Base-by-base conservation (phyloP, 306 rosid species). In the Geum urbanum region DNA sequence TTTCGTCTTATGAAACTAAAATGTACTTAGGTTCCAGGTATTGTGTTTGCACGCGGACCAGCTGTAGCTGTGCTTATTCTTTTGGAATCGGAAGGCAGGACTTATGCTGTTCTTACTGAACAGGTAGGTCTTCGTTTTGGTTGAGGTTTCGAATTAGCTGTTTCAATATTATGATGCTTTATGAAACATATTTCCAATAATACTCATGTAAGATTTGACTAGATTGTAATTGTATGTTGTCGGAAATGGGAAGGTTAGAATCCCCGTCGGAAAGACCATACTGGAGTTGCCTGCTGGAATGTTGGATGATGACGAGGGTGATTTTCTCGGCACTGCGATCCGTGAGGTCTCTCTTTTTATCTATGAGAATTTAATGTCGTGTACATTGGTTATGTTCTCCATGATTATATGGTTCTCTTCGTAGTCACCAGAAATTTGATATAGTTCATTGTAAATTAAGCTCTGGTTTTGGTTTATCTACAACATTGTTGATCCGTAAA, bases 221-320 rank as follows among this genome's bases (percentile, higher is more conserved):
- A 9, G 43, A 18, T 67, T 45, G 14, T 60, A n/a, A 55, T 32
- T 50, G 44, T 45, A 44, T 54, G 64, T 37, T 11, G 35, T 75
- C 49, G 67, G 40, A 68, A 61, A 22, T 39, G 10, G 60, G 48
- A 77, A 92, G 98, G 94, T 86, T 63, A 85, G 98, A 79, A 88
- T 92, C 71, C 98, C 98, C 24, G 74, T 83, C 59, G 98, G 98
- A 73, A 85, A 85, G 86, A 69, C 72, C 67, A 72, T 84, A 74
- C 79, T 90, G 94, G 98, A 92, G 70, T 83, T 92, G 87, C 98
- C 98, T 52, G 97, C 98, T 72, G 98, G 98, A 72, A 90, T 88
- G 98, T 76, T 92, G 86, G 90, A 88, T 11, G 90, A 86, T 67
- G 89, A 88, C 82, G 73, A 85, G 74, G 97, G 90, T 48, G 96